Percentiles rank a stretch among this genome's conserved stretches.
These are phyloP conservation scores for Cenchrus purpureus DNA, from an alignment of 176 grass and related monocot genomes.

Conservation along the genomic window DNA sequence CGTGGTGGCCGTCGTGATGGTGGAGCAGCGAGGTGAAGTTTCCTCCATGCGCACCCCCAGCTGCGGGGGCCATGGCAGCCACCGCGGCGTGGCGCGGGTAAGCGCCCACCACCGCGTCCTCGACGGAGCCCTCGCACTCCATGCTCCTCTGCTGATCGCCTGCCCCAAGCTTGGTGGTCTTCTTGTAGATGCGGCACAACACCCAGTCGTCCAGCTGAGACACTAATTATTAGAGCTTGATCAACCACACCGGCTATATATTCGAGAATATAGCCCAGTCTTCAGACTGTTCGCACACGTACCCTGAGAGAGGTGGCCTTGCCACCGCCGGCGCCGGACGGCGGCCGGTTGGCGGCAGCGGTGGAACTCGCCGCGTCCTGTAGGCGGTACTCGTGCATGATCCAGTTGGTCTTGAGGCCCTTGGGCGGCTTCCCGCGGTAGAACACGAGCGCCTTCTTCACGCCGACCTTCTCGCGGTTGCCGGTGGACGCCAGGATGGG, in stretches of 20 bases:
- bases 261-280: no score
- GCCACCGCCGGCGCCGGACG: slow-evolving; percentile 9
- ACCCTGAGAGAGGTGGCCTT: slow-evolving; percentile 77
- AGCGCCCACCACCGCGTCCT: slow-evolving; percentile 46
- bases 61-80: neutral
- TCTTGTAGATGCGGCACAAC: slow-evolving; percentile 98
- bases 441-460: slow-evolving; percentile 97
- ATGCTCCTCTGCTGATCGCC: slow-evolving; percentile 31
- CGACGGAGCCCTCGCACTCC: slow-evolving; percentile 62
- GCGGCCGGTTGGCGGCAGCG: neutral
- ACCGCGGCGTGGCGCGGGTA: neutral
- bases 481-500: slow-evolving; percentile 59
- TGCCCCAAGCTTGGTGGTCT: slow-evolving; percentile 54
- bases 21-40: slow-evolving; percentile 53
- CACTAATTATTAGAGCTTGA: slow-evolving; percentile 39
- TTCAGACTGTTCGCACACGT: neutral
- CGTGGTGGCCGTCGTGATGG: slow-evolving; percentile 58
- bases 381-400: slow-evolving; percentile 99
- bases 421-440: slow-evolving; percentile 82
- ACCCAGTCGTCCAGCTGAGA: slow-evolving; percentile 97
- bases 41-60: neutral
- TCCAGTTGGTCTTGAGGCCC: slow-evolving; percentile 93
- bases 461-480: slow-evolving; percentile 71
- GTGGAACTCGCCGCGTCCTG: slow-evolving; percentile 36
- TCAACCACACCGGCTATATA: slow-evolving; percentile 6